phyloP scores from a whole-genome alignment of 179 eudicot genomes.

The Pouteria campechiana region DNA sequence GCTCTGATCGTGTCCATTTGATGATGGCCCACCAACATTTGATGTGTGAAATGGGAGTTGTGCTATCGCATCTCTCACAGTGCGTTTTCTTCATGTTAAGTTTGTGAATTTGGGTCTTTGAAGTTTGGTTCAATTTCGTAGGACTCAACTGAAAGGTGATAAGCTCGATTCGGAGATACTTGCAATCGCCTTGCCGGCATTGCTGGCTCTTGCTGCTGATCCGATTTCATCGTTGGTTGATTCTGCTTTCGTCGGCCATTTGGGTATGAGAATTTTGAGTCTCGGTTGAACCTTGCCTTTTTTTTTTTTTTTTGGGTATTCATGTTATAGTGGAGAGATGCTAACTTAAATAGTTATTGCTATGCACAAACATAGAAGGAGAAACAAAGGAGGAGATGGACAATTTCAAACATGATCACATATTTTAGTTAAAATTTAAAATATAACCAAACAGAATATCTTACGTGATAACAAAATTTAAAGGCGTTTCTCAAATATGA shows the following conservation, averaged over 20 bases:
- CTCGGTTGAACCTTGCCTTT: too few species aligned
- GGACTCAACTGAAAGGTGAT: slow-evolving; percentile 53
- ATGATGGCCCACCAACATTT: too few species aligned
- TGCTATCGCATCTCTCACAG: background rate
- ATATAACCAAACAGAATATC: too few species aligned
- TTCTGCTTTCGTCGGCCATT: slow-evolving; percentile 85
- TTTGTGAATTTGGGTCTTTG: slow-evolving; percentile 1
- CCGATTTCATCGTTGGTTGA: slow-evolving; percentile 78
- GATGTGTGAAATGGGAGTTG: too few species aligned
- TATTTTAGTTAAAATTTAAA: too few species aligned
- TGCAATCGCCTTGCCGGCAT: slow-evolving; percentile 76
- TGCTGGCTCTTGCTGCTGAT: slow-evolving; percentile 84
- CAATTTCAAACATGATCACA: too few species aligned
- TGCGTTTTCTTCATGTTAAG: background rate
- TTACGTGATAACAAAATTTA: too few species aligned
- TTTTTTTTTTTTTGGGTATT: background rate
- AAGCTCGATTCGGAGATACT: slow-evolving; percentile 65
- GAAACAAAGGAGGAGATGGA: too few species aligned
- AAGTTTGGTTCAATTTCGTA: slow-evolving; percentile 8
- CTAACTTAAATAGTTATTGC: too few species aligned
- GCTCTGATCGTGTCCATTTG: background rate
- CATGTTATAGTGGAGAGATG: background rate
- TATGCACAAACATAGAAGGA: too few species aligned
- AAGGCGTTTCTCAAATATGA: too few species aligned
- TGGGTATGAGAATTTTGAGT: slow-evolving; percentile 60